Base-by-base conservation (phyloP, 208 protist species). In the Trypanosomatidae sp. region DNA sequence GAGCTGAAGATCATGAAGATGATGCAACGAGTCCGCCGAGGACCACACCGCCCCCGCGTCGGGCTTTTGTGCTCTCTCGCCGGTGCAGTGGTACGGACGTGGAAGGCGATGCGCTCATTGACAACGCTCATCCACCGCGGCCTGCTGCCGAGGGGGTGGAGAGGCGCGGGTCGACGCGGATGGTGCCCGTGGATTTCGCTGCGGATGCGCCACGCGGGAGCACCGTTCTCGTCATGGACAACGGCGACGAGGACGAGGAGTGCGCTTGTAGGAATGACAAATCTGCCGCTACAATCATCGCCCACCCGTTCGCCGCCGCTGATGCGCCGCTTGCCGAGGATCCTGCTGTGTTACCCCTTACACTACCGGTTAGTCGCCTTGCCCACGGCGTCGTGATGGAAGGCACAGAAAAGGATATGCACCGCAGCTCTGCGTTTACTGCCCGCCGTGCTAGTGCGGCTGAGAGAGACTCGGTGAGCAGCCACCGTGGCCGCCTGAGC, bases 41-140 rank as follows among this genome's bases (percentile, higher is more conserved):
- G 33, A 43, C 39, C 36, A 91, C 83, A 10, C 86, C 86, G 25
- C 86, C 82, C 19, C 86, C 83, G 15, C 86, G 86, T 9, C 80
- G 75, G 3, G 82, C 86, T 44, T 86, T 91, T 65, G 80, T 91
- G 65, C 77, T 91, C 39, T 79, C 86, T 13, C 76, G 75, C 8
- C 69, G 69, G 6, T 77, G 49, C 81, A 76, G 76, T 28, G 53
- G 46, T 39, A 47, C 62, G 1, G 62, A 59, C 59, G 36, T 28
- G 44, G 43, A 22, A 30, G 47, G 22, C 49, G 65, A 59, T 30
- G 66, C 22, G 59, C 9, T 33, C 36, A 39, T n/a, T 28, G 59
- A 25, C 22, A 39, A 46, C 8, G 36, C 33, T 19, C 39, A 10
- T 17, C 44, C 30, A n/a, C 71, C 71, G 25, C 44, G 47, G 52